phyloP scores from a whole-genome alignment of 1,139 yeast species.

The Saccharomyces hybrid region DNA sequence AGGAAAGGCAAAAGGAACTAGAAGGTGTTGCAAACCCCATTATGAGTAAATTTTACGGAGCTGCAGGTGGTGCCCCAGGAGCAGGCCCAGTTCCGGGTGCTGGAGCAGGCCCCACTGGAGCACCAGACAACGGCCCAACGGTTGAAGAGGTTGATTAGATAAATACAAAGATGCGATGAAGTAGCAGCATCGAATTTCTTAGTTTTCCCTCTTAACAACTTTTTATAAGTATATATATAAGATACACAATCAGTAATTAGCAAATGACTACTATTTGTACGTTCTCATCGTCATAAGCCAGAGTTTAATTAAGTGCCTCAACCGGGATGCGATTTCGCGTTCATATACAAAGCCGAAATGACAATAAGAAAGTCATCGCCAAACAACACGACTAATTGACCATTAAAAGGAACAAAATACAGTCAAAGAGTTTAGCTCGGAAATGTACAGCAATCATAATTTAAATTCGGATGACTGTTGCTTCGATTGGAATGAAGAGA shows the following conservation, averaged over 20 bases:
- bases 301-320: not conserved
- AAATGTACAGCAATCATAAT: not conserved
- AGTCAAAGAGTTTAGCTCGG: not conserved
- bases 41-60: constrained; percentile 55
- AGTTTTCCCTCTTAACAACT: not conserved
- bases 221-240: not conserved
- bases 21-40: constrained; percentile 61
- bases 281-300: not conserved
- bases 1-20: constrained; percentile 59
- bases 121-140: constrained; percentile 51
- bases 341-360: not conserved
- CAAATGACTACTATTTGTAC: not conserved
- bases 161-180: not conserved
- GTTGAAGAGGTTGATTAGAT: constrained; percentile 64
- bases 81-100: constrained; percentile 43
- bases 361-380: not conserved
- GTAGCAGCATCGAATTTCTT: not conserved
- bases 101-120: constrained; percentile 45
- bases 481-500: not conserved
- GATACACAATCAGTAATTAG: not conserved
- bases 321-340: not conserved
- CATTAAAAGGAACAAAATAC: not conserved
- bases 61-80: constrained; percentile 47
- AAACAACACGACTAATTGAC: not conserved
- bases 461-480: not conserved